Evolutionary conservation across 2,329 filamentous ascomycete species (phyloP).

Genomic region (Neofusicoccum umdonicola): DNA sequence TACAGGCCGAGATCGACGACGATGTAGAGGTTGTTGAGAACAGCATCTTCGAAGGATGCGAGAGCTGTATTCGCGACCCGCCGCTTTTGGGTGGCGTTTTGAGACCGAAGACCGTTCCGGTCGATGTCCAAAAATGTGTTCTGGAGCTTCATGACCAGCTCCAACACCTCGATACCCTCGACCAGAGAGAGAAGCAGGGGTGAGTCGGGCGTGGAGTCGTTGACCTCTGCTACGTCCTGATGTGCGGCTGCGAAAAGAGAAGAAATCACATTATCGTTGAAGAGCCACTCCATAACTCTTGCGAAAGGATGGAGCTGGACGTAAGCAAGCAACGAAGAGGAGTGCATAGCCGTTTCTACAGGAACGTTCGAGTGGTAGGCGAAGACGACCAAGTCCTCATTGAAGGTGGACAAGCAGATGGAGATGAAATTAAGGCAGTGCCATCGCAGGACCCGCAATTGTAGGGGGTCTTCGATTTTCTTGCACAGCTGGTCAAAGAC

Average conservation of each 20-base stretch:
- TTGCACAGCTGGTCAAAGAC: slow-evolving; percentile 56
- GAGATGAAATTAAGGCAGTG: slow-evolving; percentile 82
- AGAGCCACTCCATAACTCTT: slow-evolving; percentile 96
- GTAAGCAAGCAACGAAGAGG: slow-evolving; percentile 75
- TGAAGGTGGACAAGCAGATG: slow-evolving; percentile 79
- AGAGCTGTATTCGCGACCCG: slow-evolving; percentile 73
- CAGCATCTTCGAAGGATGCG: slow-evolving; percentile 86
- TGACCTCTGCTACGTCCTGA: slow-evolving; percentile 70
- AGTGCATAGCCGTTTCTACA: slow-evolving; percentile 71
- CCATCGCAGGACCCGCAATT: slow-evolving; percentile 71
- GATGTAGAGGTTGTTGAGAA: slow-evolving; percentile 75
- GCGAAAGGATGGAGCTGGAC: slow-evolving; percentile 87
- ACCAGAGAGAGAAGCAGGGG: slow-evolving; percentile 77
- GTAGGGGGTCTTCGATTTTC: slow-evolving; percentile 50
- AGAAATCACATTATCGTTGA: slow-evolving; percentile 83
- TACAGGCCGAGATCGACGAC: slow-evolving; percentile 83
- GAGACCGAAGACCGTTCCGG: slow-evolving; percentile 25
- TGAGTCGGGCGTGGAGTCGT: slow-evolving; percentile 71
- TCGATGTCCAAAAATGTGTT: slow-evolving; percentile 84
- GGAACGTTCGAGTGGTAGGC: slow-evolving; percentile 74
- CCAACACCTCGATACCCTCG: slow-evolving; percentile 79
- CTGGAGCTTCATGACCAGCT: slow-evolving; percentile 79
- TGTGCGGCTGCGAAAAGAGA: slow-evolving; percentile 76
- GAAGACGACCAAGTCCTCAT: slow-evolving; percentile 86
- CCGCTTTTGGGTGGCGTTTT: slow-evolving; percentile 57